Conservation (phyloP, 2,329 filamentous ascomycete species). For the Sporothrix schenckii region DNA sequence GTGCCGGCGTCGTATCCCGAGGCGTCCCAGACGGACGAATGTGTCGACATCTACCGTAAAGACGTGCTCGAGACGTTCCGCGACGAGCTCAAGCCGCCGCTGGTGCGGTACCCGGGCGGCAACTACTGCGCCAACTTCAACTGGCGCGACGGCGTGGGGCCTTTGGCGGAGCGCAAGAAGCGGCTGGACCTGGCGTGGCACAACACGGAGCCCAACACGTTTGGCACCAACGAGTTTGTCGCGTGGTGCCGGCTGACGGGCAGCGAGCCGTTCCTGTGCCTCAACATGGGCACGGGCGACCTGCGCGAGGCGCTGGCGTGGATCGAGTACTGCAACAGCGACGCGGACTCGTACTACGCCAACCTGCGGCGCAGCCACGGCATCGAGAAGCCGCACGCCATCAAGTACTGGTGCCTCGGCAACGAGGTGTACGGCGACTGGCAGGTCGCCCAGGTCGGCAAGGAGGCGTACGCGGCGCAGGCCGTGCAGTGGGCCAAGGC, state of each 20-base stretch:
- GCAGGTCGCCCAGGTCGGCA: slow-evolving; percentile 69
- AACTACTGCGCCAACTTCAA: slow-evolving; percentile 87
- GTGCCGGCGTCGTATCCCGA: slow-evolving; percentile 65
- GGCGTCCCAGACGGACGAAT: slow-evolving; percentile 60
- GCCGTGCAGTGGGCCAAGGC: slow-evolving; percentile 72
- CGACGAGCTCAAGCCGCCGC: slow-evolving; percentile 72
- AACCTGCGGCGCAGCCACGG: slow-evolving; percentile 78
- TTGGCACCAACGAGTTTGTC: slow-evolving; percentile 86
- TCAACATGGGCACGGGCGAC: slow-evolving; percentile 80
- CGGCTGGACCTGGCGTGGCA: slow-evolving; percentile 78
- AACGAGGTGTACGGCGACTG: slow-evolving; percentile 70
- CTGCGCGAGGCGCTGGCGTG: slow-evolving; percentile 65
- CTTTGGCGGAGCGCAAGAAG: slow-evolving; percentile 66
- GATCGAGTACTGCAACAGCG: slow-evolving; percentile 85
- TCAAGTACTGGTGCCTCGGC: slow-evolving; percentile 85
- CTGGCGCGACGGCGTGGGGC: slow-evolving; percentile 81
- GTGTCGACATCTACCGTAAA: slow-evolving; percentile 68
- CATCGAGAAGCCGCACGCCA: slow-evolving; percentile 72
- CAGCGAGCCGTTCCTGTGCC: slow-evolving; percentile 75
- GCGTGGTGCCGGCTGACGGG: slow-evolving; percentile 73
- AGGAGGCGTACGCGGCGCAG: slow-evolving; percentile 69
- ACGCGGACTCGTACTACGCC: slow-evolving; percentile 75
- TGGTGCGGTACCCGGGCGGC: slow-evolving; percentile 79
- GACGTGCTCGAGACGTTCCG: slow-evolving; percentile 72
- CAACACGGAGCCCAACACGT: slow-evolving; percentile 74